Evolutionary conservation across 2,329 filamentous ascomycete species (phyloP).

Genomic region (Botryotinia convoluta): DNA sequence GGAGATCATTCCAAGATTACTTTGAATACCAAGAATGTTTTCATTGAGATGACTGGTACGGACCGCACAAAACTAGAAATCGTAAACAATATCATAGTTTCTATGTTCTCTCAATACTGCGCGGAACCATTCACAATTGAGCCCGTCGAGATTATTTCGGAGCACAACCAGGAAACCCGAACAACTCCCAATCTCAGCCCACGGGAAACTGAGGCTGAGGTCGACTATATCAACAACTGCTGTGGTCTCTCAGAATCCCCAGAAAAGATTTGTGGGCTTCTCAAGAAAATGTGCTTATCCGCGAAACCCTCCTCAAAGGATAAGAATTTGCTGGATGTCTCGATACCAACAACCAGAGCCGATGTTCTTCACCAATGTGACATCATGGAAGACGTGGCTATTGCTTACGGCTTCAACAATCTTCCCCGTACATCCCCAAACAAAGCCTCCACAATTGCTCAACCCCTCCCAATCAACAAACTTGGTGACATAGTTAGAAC

Average conservation of each 20-base stretch:
- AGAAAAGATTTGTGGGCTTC: conserved; percentile 71
- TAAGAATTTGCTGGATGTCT: conserved; percentile 72
- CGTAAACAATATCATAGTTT: conserved; percentile 89
- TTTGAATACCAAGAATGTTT: conserved; percentile 84
- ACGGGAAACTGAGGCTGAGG: conserved; percentile 74
- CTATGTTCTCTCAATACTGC: conserved; percentile 96
- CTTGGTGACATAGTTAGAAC: conserved; percentile 85
- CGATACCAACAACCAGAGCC: conserved; percentile 83
- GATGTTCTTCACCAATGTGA: conserved; percentile 96
- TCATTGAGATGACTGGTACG: conserved; percentile 95
- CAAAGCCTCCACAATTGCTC: conserved; percentile 81
- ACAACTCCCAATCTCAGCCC: conserved; percentile 78
- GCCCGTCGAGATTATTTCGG: conserved; percentile 86
- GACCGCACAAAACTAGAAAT: conserved; percentile 96
- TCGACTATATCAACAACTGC: conserved; percentile 91
- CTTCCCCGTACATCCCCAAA: conserved; percentile 84
- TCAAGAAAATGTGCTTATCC: conserved; percentile 86
- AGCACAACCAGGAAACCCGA: conserved; percentile 82
- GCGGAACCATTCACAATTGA: conserved; percentile 88
- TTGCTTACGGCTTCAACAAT: conserved; percentile 97
- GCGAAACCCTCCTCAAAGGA: conserved; percentile 71
- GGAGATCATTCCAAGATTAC: conserved; percentile 95
- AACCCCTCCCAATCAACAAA: conserved; percentile 89
- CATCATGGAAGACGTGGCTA: conserved; percentile 97
- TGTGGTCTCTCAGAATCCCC: conserved; percentile 77